Evolutionary conservation across 768 basidiomycete species (phyloP), one percentile per base, ranked within the genome.

Genomic region (Pisolithus tinctorius): DNA sequence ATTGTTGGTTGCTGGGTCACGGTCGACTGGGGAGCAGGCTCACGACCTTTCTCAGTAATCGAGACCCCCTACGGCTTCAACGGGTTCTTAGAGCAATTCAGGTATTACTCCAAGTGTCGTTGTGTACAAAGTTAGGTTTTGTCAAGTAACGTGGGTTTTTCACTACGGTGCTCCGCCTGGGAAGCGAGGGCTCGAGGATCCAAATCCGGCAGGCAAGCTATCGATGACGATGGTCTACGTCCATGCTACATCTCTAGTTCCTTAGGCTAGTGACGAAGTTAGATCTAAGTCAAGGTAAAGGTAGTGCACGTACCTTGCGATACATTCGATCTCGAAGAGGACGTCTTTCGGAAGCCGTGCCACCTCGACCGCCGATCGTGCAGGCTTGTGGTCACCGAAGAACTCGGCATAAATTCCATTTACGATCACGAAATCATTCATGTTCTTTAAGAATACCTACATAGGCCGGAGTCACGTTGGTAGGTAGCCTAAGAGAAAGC

Each of bases 331-430:
- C 76, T 98, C 95, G 47, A 96, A 83, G 34, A 94, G 74, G 8
- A 91, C 94, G 61, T 93, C 89, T 66, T 86, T 90, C 9, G 95
- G 95, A 48, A 98, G 77, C 42, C 91, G 76, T 31, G 86, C 74
- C 30, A 93, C 91, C 72, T 97, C 92, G 48, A 99, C 90, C 30
- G 88, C 83, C 30, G 93, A 93, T 55, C 96, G 77, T 3, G 96
- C 93, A 44, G 96, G 95, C 69, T 89, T 93, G 72, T 94, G 89
- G 30, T 81, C 77, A 9, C 89, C 93, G 64, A 98, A 97, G 70
- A 89, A 86, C 49, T 80, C 73, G 36, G 80, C 79, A 66, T 96
- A 98, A 55, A 93, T 74, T 14, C 69, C 79, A 67, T 97, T 97
- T 60, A 96, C 82, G 38, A 77, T 71, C 4, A 63, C 82, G 63